Percentiles rank a stretch among this genome's conserved stretches.
These are phyloP conservation scores for Rachicladosporium sp. DNA, from an alignment of 2,329 filamentous ascomycete genomes.

Conservation along the genomic window DNA sequence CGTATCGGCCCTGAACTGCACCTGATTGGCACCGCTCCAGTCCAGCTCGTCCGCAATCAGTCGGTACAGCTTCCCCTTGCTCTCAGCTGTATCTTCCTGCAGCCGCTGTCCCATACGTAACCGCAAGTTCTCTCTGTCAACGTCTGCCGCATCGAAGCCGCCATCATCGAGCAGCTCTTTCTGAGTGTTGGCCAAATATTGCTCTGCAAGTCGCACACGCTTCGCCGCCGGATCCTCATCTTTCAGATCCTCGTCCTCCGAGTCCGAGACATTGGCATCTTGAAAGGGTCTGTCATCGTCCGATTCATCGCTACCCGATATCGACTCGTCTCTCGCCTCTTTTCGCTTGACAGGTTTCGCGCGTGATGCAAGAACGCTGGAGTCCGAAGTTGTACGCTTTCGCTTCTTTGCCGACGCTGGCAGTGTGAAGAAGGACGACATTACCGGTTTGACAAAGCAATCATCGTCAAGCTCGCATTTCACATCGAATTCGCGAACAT, in stretches of 20 bases:
- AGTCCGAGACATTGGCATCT: conserved; percentile 30
- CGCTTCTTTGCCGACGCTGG: conserved; percentile 82
- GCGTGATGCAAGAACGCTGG: conserved; percentile 38
- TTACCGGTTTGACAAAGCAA: conserved; percentile 23
- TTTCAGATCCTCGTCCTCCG: conserved; percentile 57
- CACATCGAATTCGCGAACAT: neutral
- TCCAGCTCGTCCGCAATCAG: conserved; percentile 62
- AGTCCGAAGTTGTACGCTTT: conserved; percentile 55
- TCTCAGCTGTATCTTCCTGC: conserved; percentile 82
- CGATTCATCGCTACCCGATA: conserved; percentile 71
- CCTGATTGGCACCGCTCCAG: conserved; percentile 54
- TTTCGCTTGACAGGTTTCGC: conserved; percentile 30
- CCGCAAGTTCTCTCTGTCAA: conserved; percentile 85
- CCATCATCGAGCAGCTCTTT: conserved; percentile 60
- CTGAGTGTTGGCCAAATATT: conserved; percentile 82
- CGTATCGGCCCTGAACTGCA: conserved; percentile 67
- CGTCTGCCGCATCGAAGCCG: conserved; percentile 87
- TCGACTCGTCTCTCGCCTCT: conserved; percentile 58
- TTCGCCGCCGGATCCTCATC: conserved; percentile 83
- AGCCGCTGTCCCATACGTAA: conserved; percentile 50
- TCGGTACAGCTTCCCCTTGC: conserved; percentile 79
- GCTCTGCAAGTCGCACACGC: conserved; percentile 74
- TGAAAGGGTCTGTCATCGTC: conserved; percentile 41
- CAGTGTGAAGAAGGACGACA: conserved; percentile 94
- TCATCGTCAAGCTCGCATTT: neutral